A percentile compares a stretch with the other conserved stretches of the same genome.
Evolutionary conservation across 2,329 filamentous ascomycete species (phyloP).

Genomic region (Monilinia polystroma): DNA sequence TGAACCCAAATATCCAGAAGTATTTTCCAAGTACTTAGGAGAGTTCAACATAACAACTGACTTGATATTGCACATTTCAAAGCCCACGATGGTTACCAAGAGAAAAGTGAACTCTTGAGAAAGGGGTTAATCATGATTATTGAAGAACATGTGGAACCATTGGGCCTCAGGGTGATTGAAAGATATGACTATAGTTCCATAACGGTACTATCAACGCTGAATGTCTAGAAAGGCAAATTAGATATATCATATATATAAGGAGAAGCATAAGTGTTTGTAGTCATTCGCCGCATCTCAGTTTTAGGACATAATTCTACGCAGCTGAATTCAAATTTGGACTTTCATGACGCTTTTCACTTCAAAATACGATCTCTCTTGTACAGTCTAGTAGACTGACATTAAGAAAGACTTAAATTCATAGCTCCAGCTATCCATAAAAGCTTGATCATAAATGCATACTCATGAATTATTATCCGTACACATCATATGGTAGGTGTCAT

Average conservation of each 20-base stretch:
- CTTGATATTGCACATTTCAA: neutral
- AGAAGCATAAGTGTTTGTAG: neutral
- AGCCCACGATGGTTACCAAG: neutral
- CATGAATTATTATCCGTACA: no score
- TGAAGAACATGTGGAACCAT: no score
- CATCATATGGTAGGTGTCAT: conserved; percentile 54
- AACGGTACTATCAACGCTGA: neutral
- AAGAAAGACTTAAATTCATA: conserved; percentile 34
- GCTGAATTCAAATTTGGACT: neutral
- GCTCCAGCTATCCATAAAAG: conserved; percentile 37
- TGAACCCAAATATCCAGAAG: no score
- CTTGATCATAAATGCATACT: conserved; percentile 37
- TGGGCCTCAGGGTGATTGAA: no score
- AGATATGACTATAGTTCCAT: neutral
- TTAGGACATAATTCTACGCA: neutral
- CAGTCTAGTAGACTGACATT: conserved; percentile 28
- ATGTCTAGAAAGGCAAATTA: neutral
- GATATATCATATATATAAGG: neutral
- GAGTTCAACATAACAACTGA: neutral
- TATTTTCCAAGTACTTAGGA: neutral
- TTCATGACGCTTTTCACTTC: neutral
- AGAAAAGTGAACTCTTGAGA: neutral
- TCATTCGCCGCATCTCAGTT: no score
- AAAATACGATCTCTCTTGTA: neutral
- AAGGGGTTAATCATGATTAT: neutral